These are phyloP conservation scores for Colletotrichum brevisporum DNA, from an alignment of 2,329 filamentous ascomycete species.

Conservation along the genomic window DNA sequence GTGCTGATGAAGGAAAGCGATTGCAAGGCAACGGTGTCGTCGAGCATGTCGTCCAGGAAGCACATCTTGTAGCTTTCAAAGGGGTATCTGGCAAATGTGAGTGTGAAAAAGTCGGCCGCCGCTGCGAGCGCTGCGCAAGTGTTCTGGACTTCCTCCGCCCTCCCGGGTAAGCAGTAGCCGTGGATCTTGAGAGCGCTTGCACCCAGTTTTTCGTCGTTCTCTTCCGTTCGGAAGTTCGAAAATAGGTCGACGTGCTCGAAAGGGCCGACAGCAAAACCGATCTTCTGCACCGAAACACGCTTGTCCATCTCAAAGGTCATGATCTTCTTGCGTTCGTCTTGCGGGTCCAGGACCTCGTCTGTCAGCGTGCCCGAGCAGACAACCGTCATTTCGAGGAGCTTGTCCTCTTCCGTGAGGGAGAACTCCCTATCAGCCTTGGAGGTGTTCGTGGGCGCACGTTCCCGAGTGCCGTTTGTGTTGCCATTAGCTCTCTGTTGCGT, in stretches of 20 bases:
- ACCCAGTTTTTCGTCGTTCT: conserved; percentile 92
- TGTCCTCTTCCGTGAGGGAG: conserved; percentile 80
- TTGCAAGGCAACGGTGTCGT: conserved; percentile 82
- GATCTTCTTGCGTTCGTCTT: conserved; percentile 86
- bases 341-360: conserved; percentile 83
- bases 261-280: conserved; percentile 93
- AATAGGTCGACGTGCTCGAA: conserved; percentile 93
- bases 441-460: conserved; percentile 55
- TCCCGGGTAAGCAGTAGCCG: conserved; percentile 90
- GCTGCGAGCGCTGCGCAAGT: conserved; percentile 88
- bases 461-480: conserved; percentile 47
- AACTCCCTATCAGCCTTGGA: conserved; percentile 57
- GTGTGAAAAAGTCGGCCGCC: conserved; percentile 91
- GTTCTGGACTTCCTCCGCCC: conserved; percentile 85
- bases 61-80: conserved; percentile 94
- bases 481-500: conserved; percentile 55
- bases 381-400: conserved; percentile 88
- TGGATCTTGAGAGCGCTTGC: conserved; percentile 90
- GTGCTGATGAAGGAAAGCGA: conserved; percentile 91
- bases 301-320: conserved; percentile 85
- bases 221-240: conserved; percentile 88
- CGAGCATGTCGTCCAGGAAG: conserved; percentile 90
- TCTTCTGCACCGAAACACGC: conserved; percentile 86
- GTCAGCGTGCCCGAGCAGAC: conserved; percentile 91
- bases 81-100: conserved; percentile 90